phyloP scores from a whole-genome alignment of 2,329 filamentous ascomycete species.

The Aureobasidium sp. region DNA sequence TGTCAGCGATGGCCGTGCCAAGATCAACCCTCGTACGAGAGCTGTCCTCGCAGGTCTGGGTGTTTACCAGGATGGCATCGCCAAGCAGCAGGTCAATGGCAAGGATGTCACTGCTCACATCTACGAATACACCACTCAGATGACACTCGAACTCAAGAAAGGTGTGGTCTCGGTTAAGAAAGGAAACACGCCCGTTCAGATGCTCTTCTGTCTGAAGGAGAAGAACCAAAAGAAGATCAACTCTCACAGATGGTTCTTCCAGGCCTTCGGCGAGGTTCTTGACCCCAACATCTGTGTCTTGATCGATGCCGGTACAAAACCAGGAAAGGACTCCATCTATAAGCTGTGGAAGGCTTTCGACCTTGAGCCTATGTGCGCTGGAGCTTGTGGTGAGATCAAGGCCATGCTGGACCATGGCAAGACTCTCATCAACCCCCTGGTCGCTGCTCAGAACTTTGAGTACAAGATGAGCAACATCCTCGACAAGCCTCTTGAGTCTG shows the following conservation, averaged over 20 bases:
- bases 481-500: constrained; percentile 93
- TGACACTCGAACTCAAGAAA: constrained; percentile 83
- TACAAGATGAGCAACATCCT: constrained; percentile 99
- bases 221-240: constrained; percentile 99
- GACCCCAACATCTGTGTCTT: constrained; percentile 96
- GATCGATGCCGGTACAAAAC: constrained; percentile 91
- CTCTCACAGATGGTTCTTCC: constrained; percentile 98
- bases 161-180: constrained; percentile 79
- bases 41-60: constrained; percentile 88
- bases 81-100: constrained; percentile 93
- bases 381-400: constrained; percentile 97
- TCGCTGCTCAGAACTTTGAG: constrained; percentile 97
- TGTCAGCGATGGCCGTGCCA: constrained; percentile 91
- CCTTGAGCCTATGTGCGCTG: constrained; percentile 92
- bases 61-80: constrained; percentile 96
- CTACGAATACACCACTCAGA: constrained; percentile 86
- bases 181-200: constrained; percentile 80
- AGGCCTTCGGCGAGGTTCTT: constrained; percentile 85
- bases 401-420: constrained; percentile 88
- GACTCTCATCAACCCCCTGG: constrained; percentile 84
- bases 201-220: constrained; percentile 97
- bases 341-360: constrained; percentile 99
- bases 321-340: constrained; percentile 91
- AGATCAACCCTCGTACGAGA: constrained; percentile 89
- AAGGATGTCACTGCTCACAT: constrained; percentile 97